Evolutionary conservation across 176 grass and related monocot species (phyloP), one percentile per base, ranked within the genome.

Genomic region (Triticum timopheevii): DNA sequence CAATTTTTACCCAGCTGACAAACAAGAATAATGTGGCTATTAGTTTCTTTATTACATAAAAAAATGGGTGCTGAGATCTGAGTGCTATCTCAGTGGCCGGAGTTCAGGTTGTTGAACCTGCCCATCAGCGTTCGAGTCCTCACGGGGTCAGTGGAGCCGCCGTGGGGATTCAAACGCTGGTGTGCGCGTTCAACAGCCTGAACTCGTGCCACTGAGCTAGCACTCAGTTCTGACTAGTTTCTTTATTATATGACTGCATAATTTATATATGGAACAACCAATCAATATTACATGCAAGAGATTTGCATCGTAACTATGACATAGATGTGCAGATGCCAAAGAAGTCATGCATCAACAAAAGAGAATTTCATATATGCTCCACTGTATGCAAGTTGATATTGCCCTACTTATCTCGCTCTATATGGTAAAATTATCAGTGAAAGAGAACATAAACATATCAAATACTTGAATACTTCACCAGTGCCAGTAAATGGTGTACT

Each of bases 311-410:
- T 66, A 67, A 33, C 45, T 56, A 56, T 33, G 24, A 33, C 3
- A 5, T 44, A 31, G 34, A 19, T 73, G n/a, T 22, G 50, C 33
- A 42, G 47, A 76, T 30, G 42, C 47, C 25, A 76, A 54, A 82
- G 44, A 62, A 42, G 44, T 56, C 45, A 17, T 17, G 9, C 7
- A 67, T 56, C 12, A 82, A 33, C 11, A 42, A 30, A 82, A 73
- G 35, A 86, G 22, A 79, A 80, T 28, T 42, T 27, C 63, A n/a
- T 76, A 68, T 75, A 40, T 27, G 65, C 61, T 76, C 61, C 22
- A 36, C 9, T 11, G 56, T 31, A 44, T 28, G 22, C 66, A 65
- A 71, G 40, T 58, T 58, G 25, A 3, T 47, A 39, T 4, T 56
- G 27, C 56, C 63, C 19, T 7, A 34, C 13, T 19, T 58, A 31